A percentile compares a stretch with the other conserved stretches of the same genome.
Evolutionary conservation across 2,329 filamentous ascomycete genomes (phyloP).

Genomic region (Colletotrichum sp.): DNA sequence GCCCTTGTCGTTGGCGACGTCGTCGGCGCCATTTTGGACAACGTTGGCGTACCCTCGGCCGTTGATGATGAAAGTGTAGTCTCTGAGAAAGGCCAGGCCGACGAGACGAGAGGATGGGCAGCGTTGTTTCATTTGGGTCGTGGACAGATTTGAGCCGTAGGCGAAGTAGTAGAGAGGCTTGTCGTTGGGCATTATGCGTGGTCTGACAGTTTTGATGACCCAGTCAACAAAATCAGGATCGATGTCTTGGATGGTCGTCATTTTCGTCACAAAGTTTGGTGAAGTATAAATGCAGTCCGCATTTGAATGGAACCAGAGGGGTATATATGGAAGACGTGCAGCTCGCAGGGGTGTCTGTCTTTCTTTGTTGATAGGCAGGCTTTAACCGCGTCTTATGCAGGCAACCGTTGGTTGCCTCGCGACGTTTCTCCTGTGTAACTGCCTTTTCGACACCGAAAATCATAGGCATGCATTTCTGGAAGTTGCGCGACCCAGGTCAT

Average conservation of each 20-base stretch:
- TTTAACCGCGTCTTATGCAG: not conserved
- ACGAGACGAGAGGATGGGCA: slow-evolving; percentile 63
- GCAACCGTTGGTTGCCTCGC: not conserved
- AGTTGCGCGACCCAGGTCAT: not conserved
- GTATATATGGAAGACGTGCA: not conserved
- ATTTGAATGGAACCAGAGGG: not conserved
- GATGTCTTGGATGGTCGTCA: not conserved
- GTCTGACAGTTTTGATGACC: too few species aligned
- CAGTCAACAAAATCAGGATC: not conserved
- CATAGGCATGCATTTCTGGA: not conserved
- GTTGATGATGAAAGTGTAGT: slow-evolving; percentile 72
- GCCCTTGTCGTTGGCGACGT: slow-evolving; percentile 32
- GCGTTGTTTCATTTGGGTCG: slow-evolving; percentile 65
- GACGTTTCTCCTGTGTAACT: not conserved
- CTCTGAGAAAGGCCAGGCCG: slow-evolving; percentile 60
- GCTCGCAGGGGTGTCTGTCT: not conserved
- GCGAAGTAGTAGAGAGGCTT: slow-evolving; percentile 63
- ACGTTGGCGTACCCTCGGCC: slow-evolving; percentile 72
- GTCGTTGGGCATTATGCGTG: too few species aligned
- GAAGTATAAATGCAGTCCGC: not conserved
- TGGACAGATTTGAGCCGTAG: slow-evolving; percentile 74
- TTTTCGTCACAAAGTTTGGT: not conserved
- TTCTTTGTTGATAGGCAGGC: not conserved
- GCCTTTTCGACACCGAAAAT: not conserved
- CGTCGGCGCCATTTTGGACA: slow-evolving; percentile 32